Conservation (phyloP, 2,329 filamentous ascomycete species). For the Amauroascus niger region DNA sequence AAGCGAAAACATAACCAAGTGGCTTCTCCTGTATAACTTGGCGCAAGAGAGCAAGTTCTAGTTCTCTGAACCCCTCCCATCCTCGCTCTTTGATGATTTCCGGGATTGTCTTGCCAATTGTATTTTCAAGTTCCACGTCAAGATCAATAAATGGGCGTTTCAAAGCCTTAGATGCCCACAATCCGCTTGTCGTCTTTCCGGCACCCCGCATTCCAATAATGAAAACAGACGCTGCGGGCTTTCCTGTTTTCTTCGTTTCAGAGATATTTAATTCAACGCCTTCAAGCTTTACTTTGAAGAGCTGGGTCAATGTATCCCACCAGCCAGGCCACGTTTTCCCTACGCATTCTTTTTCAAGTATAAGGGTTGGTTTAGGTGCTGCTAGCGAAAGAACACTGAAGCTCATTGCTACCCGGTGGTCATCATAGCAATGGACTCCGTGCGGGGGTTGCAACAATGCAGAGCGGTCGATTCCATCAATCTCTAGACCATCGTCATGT, state of each 20-base stretch:
- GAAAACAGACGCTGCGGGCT: slow-evolving; percentile 60
- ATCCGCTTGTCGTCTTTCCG: slow-evolving; percentile 87
- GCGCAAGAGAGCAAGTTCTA: slow-evolving; percentile 65
- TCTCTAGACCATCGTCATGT: slow-evolving; percentile 81
- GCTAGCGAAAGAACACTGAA: slow-evolving; percentile 79
- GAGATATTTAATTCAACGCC: slow-evolving; percentile 53
- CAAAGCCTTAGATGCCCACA: slow-evolving; percentile 69
- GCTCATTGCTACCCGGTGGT: slow-evolving; percentile 97
- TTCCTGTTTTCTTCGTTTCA: slow-evolving; percentile 31
- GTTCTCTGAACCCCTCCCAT: slow-evolving; percentile 79
- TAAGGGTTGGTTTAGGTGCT: slow-evolving; percentile 59
- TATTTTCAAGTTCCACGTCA: slow-evolving; percentile 73
- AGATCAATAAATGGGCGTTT: slow-evolving; percentile 74
- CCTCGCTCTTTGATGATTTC: slow-evolving; percentile 69
- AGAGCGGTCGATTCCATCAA: slow-evolving; percentile 48
- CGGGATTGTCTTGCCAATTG: slow-evolving; percentile 66
- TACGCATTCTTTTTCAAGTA: slow-evolving; percentile 84
- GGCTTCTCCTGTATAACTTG: slow-evolving; percentile 65
- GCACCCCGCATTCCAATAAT: slow-evolving; percentile 96
- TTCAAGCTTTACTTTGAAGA: slow-evolving; percentile 66
- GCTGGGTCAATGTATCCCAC: slow-evolving; percentile 81
- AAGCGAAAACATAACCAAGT: slow-evolving; percentile 74
- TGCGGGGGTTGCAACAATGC: slow-evolving; percentile 48
- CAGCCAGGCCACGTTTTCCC: slow-evolving; percentile 98
- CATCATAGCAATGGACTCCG: slow-evolving; percentile 86